Conservation (phyloP, 768 basidiomycete species). For the Mycena floridula region DNA sequence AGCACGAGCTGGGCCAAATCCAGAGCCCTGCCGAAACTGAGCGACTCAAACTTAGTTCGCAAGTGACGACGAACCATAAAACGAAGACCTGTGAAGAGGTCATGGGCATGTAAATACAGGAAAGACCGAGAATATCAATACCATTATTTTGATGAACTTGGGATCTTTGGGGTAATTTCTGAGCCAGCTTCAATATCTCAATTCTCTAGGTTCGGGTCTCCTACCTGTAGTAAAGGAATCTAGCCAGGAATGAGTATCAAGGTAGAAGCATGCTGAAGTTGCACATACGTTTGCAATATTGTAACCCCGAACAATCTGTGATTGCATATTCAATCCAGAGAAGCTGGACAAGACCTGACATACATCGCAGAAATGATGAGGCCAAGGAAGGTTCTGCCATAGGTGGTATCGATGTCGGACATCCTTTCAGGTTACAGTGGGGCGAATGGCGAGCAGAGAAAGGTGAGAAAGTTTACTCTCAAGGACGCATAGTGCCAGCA, state of each 20-base stretch:
- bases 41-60: neutral
- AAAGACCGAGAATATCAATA: conserved; percentile 10
- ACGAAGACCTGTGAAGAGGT: conserved; percentile 24
- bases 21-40: conserved; percentile 21
- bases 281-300: conserved; percentile 33
- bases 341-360: conserved; percentile 9
- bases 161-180: conserved; percentile 37
- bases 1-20: conserved; percentile 41
- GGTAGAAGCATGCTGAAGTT: conserved; percentile 1
- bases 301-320: conserved; percentile 42
- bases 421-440: neutral
- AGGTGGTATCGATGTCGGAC: conserved; percentile 25
- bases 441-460: neutral
- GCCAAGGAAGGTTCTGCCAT: conserved; percentile 40
- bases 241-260: conserved; percentile 10
- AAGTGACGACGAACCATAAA: conserved; percentile 21
- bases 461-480: neutral
- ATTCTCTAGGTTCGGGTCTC: neutral
- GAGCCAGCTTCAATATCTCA: no score
- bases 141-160: conserved; percentile 31
- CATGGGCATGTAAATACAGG: neutral
- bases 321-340: neutral
- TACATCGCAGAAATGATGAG: conserved; percentile 38
- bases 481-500: neutral
- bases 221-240: conserved; percentile 38